These are phyloP conservation scores for Cryphonectria naterciae DNA, from an alignment of 2,329 filamentous ascomycete species.

Conservation along the genomic window DNA sequence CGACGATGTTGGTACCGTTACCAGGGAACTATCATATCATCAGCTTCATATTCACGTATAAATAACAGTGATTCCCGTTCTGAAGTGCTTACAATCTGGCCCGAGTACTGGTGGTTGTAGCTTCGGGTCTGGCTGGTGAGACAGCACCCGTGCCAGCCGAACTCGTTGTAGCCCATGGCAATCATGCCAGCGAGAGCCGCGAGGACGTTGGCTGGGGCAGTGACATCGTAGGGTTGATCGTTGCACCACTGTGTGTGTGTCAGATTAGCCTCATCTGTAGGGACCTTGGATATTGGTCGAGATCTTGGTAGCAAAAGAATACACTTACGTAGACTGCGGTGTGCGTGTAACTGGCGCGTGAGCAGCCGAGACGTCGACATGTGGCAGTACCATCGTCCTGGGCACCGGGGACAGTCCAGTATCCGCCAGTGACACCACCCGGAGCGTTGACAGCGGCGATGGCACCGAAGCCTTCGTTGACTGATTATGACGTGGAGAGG, in stretches of 20 bases:
- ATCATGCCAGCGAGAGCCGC: conserved; percentile 1
- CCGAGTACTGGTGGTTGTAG: background rate
- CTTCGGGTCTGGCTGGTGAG: background rate
- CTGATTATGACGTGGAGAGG: background rate
- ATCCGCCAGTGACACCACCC: background rate
- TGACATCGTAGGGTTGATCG: background rate
- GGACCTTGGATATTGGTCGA: background rate
- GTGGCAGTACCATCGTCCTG: background rate
- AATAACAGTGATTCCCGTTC: background rate
- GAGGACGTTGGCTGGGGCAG: background rate
- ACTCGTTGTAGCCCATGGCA: background rate
- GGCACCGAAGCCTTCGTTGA: background rate
- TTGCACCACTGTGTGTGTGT: conserved; percentile 3
- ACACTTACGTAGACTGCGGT: conserved; percentile 3
- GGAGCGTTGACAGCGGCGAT: background rate
- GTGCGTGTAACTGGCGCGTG: background rate
- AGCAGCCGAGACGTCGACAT: background rate
- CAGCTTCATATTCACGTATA: background rate
- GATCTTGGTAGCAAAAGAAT: too few relatives aligned
- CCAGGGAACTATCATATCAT: background rate
- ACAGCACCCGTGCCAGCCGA: background rate
- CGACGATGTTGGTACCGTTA: conserved; percentile 1
- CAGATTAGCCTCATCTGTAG: background rate
- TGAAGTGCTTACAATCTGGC: background rate
- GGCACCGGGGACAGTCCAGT: background rate